These are phyloP conservation scores for Hypoxylon sp. DNA, from an alignment of 2,329 filamentous ascomycete genomes.

Conservation along the genomic window DNA sequence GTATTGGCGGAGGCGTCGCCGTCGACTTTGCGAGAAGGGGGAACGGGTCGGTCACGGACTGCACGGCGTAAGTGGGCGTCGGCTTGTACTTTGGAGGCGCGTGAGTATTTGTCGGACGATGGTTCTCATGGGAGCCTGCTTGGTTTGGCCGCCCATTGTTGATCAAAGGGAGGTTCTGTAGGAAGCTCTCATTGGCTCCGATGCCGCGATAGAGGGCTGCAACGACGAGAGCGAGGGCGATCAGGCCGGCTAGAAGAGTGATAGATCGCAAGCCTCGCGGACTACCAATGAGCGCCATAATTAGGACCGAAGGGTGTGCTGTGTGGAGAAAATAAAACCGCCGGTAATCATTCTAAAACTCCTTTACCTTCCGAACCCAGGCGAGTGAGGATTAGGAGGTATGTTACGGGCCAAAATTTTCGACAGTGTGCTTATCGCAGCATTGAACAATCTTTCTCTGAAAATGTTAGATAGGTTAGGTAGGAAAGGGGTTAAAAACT, in stretches of 20 bases:
- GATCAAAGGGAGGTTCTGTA: constrained; percentile 46
- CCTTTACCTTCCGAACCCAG: constrained; percentile 9
- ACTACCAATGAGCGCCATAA: constrained; percentile 35
- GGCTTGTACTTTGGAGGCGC: constrained; percentile 51
- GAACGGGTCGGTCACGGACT: constrained; percentile 48
- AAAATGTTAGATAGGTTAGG: constrained; percentile 1
- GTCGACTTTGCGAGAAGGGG: constrained; percentile 47
- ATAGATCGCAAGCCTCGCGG: constrained; percentile 40
- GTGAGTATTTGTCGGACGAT: constrained; percentile 47
- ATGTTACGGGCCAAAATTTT: constrained; percentile 5
- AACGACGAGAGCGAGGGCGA: constrained; percentile 44
- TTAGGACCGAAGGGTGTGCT: constrained; percentile 24
- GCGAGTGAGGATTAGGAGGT: background rate
- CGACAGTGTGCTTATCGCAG: background rate
- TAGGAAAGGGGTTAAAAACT: constrained; percentile 14
- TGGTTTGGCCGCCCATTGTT: constrained; percentile 35
- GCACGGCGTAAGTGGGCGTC: constrained; percentile 44
- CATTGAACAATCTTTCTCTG: background rate
- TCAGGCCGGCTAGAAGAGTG: constrained; percentile 43
- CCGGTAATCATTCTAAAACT: constrained; percentile 29
- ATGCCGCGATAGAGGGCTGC: constrained; percentile 41
- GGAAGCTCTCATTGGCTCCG: constrained; percentile 40
- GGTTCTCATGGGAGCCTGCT: constrained; percentile 22
- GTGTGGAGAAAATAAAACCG: constrained; percentile 8
- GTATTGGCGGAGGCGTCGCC: constrained; percentile 53